Percentiles rank a stretch among this genome's conserved stretches.
Evolutionary conservation across 1,139 yeast genomes (phyloP).

Genomic region (Debaryomycetaceae sp.): DNA sequence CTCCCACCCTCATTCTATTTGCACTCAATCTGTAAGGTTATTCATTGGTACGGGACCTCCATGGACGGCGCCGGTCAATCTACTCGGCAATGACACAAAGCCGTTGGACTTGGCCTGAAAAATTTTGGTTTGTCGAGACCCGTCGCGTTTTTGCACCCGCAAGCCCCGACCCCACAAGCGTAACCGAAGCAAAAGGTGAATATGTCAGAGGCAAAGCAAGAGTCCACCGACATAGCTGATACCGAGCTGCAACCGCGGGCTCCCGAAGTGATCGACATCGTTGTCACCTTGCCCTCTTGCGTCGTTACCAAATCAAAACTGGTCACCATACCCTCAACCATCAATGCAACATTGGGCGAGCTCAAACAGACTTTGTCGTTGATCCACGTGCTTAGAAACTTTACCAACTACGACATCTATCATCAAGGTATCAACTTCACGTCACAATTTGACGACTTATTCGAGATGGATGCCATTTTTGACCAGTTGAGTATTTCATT

Average conservation of each 20-base stretch:
- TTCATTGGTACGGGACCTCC: too few species aligned
- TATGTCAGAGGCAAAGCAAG: constrained; percentile 2
- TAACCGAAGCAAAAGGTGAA: constrained; percentile 1
- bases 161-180: too few species aligned
- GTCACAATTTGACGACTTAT: constrained; percentile 28
- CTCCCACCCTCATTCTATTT: too few species aligned
- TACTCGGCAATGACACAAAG: too few species aligned
- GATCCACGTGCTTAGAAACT: constrained; percentile 51
- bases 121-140: too few species aligned
- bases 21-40: too few species aligned
- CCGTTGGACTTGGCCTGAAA: too few species aligned
- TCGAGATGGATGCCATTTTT: constrained; percentile 28
- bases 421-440: constrained; percentile 33
- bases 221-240: neutral
- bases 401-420: constrained; percentile 55
- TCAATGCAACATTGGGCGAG: constrained; percentile 42
- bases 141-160: too few species aligned
- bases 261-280: constrained; percentile 22
- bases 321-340: constrained; percentile 29
- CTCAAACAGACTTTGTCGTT: constrained; percentile 55
- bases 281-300: constrained; percentile 30
- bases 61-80: too few species aligned
- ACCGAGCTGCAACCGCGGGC: constrained; percentile 5
- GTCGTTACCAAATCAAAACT: constrained; percentile 17
- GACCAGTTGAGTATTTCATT: constrained; percentile 19